Evolutionary conservation across 768 basidiomycete genomes (phyloP), one percentile per base, ranked within the genome.

Genomic region (Tulasnella sp.): DNA sequence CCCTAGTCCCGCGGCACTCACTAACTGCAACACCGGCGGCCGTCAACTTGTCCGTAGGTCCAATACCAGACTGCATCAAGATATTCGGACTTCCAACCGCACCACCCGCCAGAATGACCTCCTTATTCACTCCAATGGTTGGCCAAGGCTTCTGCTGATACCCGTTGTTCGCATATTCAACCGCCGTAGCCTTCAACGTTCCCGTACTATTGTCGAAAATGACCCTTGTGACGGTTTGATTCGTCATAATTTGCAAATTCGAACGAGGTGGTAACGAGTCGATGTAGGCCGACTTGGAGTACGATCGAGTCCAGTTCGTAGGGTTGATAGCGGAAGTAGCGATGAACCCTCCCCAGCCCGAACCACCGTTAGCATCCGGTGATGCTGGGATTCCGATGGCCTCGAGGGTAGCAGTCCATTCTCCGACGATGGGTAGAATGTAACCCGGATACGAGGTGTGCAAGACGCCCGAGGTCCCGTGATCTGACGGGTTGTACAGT

Each of bases 241-340:
- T 85, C 9, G 85, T 80, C 29, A 90, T 81, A 73, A 91, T 84
- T 76, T 86, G 84, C 44, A 90, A 83, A 76, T 90, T 90, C 70
- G 83, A 72, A 59, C 88, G 85, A 26, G 86, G 84, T 0, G 88
- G 86, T 0, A 89, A 82, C 4, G 86, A 82, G 78, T 90, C 89
- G 78, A 89, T 86, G 81, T 89, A 89, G 3, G 82, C 85, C 0
- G 87, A 84, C 72, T 86, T 83, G n/a, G 88, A 82, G 79, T 89
- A 89, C 0, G 86, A 87, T 62, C 89, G 84, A 14, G 87, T 88
- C 81, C 84, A 86, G 79, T 88, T 89, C 34, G 81, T 71, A 0
- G 86, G 85, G 79, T 89, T 89, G 77, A 91, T 87, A 7, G 83
- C 81, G 5, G 84, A 84, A 3, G 87, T 83, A 0, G 87, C 82